Percentiles rank a stretch among this genome's conserved stretches.
phyloP scores from a whole-genome alignment of 192 early-diverging fungal species.

The Cladochytrium replicatum region DNA sequence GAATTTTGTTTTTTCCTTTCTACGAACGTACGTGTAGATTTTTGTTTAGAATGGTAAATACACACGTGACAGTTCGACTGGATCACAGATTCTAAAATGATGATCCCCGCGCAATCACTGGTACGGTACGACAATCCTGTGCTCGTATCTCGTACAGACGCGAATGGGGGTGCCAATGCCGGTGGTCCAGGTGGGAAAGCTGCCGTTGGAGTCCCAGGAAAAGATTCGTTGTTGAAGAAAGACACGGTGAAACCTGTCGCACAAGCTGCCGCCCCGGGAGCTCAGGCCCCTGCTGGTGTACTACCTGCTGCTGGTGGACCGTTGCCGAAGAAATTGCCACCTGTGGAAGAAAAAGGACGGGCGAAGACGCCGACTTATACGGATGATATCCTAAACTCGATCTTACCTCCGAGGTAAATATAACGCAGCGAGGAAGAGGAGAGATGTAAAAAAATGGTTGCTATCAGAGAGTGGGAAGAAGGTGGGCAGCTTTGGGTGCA shows the following conservation, averaged over 20 bases:
- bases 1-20: no score
- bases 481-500: constrained; percentile 52
- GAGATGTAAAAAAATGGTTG: neutral
- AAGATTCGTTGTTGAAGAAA: no score
- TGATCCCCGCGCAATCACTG: constrained; percentile 34
- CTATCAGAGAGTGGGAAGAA: constrained; percentile 52
- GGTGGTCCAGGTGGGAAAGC: constrained; percentile 2
- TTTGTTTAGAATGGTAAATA: no score
- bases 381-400: constrained; percentile 53
- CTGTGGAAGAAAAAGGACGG: constrained; percentile 48
- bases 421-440: neutral
- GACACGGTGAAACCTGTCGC: no score
- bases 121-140: constrained; percentile 54
- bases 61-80: no score
- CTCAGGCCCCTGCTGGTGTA: constrained; percentile 7
- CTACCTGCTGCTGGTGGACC: constrained; percentile 9
- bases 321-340: constrained; percentile 38
- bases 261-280: neutral
- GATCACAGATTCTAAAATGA: constrained; percentile 2
- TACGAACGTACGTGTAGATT: no score
- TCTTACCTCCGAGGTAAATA: constrained; percentile 43
- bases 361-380: constrained; percentile 52
- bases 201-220: neutral
- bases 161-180: constrained; percentile 12
- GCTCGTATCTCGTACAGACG: constrained; percentile 44